Evolutionary conservation across 23 red algal species (phyloP).

Genomic region (Porphyridium purpureum): DNA sequence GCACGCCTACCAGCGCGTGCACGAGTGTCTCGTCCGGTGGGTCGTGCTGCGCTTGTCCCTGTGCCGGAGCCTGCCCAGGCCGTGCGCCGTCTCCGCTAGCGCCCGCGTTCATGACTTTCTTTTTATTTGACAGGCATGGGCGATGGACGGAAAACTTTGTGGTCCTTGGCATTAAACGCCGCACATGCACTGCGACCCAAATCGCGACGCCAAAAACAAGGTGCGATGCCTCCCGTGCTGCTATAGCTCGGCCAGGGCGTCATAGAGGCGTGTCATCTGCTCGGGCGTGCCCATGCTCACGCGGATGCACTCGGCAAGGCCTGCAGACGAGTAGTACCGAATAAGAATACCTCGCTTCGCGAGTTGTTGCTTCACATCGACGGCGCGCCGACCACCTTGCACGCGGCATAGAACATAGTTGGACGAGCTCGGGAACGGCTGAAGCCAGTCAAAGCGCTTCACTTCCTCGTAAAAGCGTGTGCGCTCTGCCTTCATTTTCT

Average conservation of each 20-base stretch:
- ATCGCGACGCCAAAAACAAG: too few relatives aligned
- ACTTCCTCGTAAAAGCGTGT: constrained; percentile 40
- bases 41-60: too few relatives aligned
- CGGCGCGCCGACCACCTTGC: constrained; percentile 19
- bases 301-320: constrained; percentile 67
- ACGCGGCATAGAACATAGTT: constrained; percentile 95
- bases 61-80: too few relatives aligned
- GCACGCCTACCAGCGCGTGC: too few relatives aligned
- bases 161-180: too few relatives aligned
- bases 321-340: constrained; percentile 70
- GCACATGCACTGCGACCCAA: too few relatives aligned
- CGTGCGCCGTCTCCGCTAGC: too few relatives aligned
- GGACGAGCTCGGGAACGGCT: constrained; percentile 59
- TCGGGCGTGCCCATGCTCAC: constrained; percentile 86
- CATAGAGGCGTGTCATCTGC: constrained; percentile 73
- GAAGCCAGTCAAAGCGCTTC: constrained; percentile 21
- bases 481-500: constrained; percentile 36
- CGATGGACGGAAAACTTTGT: too few relatives aligned
- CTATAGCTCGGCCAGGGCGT: constrained; percentile 43
- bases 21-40: too few relatives aligned
- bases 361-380: constrained; percentile 30
- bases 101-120: too few relatives aligned
- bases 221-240: too few relatives aligned
- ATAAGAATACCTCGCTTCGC: constrained; percentile 70
- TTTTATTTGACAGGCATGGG: too few relatives aligned